These are phyloP conservation scores for Xanthoceras sorbifolium DNA, from an alignment of 345 rosid species.

Conservation along the genomic window DNA sequence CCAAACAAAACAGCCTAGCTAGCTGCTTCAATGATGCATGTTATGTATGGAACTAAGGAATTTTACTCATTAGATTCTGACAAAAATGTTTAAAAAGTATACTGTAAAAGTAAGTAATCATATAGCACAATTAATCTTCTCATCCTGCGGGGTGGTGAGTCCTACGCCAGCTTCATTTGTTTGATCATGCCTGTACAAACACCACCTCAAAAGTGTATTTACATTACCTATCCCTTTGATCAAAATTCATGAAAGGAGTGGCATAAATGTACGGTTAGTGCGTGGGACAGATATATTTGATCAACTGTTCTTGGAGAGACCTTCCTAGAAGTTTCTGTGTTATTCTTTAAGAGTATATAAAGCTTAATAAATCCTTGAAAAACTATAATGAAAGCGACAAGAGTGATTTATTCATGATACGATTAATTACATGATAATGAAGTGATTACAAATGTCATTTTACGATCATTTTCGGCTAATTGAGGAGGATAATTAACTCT, in stretches of 20 bases:
- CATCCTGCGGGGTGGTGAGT: constrained; percentile 10
- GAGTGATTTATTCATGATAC: neutral
- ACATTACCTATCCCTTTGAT: neutral
- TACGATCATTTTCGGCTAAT: neutral
- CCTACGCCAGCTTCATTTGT: constrained; percentile 27
- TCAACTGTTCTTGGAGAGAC: constrained; percentile 5
- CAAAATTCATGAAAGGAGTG: neutral
- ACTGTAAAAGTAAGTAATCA: constrained; percentile 29
- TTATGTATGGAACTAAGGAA: constrained; percentile 26
- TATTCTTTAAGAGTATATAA: neutral
- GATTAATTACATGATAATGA: constrained; percentile 7
- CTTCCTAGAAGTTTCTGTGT: constrained; percentile 21
- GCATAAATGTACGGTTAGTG: constrained; percentile 10
- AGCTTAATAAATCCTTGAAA: neutral
- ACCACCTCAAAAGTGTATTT: neutral
- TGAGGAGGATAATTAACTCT: neutral
- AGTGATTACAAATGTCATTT: neutral
- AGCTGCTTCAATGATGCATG: constrained; percentile 25
- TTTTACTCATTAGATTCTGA: constrained; percentile 35
- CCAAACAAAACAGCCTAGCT: constrained; percentile 26
- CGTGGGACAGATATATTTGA: constrained; percentile 14
- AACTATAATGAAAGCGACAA: neutral
- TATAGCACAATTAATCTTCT: constrained; percentile 17
- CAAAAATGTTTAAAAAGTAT: constrained; percentile 16
- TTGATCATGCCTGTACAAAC: constrained; percentile 17